Evolutionary conservation across 225 moss, liverwort and hornwort species (phyloP), one percentile per base, ranked within the genome.

Genomic region (Pseudisothecium myosuroides): DNA sequence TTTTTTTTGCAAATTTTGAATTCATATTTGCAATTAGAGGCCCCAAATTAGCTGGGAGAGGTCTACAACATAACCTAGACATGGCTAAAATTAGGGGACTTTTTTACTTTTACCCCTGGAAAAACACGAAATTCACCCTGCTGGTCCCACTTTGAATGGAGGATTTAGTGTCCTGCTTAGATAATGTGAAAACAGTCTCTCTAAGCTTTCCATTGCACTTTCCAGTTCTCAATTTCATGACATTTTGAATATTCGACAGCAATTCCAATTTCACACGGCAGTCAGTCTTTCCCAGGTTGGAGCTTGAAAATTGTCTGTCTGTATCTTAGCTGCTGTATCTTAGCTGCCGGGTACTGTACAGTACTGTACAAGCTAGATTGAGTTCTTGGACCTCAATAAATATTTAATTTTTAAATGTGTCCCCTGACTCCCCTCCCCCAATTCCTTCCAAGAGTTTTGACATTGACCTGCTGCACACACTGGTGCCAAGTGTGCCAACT

Each of bases 401-500:
- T 28, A 1, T 10, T 84, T n/a, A n/a, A n/a, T n/a, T 52, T 27
- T 23, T 54, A 17, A 31, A 78, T 55, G 23, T 5, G 32, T 19
- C 13, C 5, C 13, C 14, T 17, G 13, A 21, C 32, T 8, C 5
- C 13, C 8, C 6, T 8, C 56, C 31, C 16, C 32, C 73, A 45
- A 16, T 45, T 73, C 47, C 29, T 47, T 17, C 74, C 29, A 17
- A 74, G 65, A 66, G 36, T 66, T 67, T 90, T 84, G 47, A 54
- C 80, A 84, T 90, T 85, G 88, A 85, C 49, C 47, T 31, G 78
- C 52, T 89, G 83, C 24, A 55, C 39, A 10, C 65, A 32, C 75
- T 66, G 75, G 14, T 75, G 80, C 83, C 88, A 88, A 90, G 86
- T 83, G 60, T 45, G 86, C 21, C 61, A 90, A 83, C 72, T 37